Conservation (phyloP, 1,284 basidiomycete genomes). For the Pyrrhoderma noxium region DNA sequence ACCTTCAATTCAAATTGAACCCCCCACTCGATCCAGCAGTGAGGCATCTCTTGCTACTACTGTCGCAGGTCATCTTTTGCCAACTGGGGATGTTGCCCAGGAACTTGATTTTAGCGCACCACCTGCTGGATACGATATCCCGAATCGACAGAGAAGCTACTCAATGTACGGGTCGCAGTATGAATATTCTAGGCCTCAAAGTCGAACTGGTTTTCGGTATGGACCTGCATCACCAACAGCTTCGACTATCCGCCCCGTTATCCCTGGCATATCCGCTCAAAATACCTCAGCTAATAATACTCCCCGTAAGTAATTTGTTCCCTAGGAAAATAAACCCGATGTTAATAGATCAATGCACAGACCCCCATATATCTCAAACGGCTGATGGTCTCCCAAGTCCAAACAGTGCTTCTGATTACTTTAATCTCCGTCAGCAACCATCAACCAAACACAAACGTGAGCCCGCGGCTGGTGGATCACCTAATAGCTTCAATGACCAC, state of each 20-base stretch:
- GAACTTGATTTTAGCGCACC: neutral
- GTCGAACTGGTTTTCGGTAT: conserved; percentile 7
- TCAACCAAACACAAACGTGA: too few relatives aligned
- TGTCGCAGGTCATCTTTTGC: conserved; percentile 6
- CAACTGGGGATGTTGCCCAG: neutral
- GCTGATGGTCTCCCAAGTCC: neutral
- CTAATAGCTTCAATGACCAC: too few relatives aligned
- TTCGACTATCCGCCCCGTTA: neutral
- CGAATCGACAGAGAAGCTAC: neutral
- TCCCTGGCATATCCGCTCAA: neutral
- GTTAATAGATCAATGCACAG: neutral
- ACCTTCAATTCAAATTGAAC: conserved; percentile 12
- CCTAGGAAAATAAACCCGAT: neutral
- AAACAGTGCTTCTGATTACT: conserved; percentile 14
- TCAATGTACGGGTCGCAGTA: neutral
- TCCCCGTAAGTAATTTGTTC: too few relatives aligned
- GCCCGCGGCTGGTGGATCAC: too few relatives aligned
- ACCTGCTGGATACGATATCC: neutral
- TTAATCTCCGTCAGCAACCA: neutral
- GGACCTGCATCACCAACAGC: neutral
- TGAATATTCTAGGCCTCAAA: neutral
- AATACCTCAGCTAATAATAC: neutral
- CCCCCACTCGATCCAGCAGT: conserved; percentile 12
- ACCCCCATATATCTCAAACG: neutral
- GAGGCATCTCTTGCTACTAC: conserved; percentile 10